Evolutionary conservation across 495 filamentous ascomycete genomes (phyloP).

Genomic region (Hypoxylon intermedium): DNA sequence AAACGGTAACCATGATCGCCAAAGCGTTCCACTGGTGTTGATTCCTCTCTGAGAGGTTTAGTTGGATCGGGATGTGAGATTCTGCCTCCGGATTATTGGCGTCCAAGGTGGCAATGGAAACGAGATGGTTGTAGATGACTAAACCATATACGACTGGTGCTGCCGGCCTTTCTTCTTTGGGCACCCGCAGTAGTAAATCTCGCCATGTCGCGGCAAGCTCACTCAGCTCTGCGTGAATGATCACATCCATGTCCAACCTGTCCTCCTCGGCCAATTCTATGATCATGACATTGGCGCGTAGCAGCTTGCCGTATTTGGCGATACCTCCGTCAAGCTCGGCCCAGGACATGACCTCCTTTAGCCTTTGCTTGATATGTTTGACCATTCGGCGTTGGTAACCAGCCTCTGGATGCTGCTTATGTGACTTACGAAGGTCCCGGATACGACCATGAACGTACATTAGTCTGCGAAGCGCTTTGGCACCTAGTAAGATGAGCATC

Average conservation of each 20-base stretch:
- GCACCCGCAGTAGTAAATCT: background rate
- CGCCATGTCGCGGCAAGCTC: conserved; percentile 28
- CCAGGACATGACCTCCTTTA: conserved; percentile 31
- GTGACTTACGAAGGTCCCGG: conserved; percentile 31
- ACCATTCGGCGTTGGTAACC: conserved; percentile 12
- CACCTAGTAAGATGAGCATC: conserved; percentile 30
- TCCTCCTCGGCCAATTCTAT: conserved; percentile 21
- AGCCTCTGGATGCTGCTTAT: background rate
- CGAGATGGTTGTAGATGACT: conserved; percentile 41
- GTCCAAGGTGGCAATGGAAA: conserved; percentile 41
- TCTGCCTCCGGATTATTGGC: conserved; percentile 25
- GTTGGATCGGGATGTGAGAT: conserved; percentile 37
- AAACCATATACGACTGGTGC: conserved; percentile 39
- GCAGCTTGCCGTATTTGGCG: conserved; percentile 7
- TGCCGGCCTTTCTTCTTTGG: conserved; percentile 1
- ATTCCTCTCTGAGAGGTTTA: conserved; percentile 39
- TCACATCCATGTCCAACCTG: conserved; percentile 14
- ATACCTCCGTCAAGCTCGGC: conserved; percentile 31
- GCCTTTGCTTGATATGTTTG: conserved; percentile 14
- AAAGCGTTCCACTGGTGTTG: conserved; percentile 44
- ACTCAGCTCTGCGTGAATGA: conserved; percentile 30
- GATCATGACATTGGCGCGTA: conserved; percentile 25
- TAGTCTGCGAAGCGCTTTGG: conserved; percentile 32
- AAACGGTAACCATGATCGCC: conserved; percentile 42
- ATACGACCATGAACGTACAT: conserved; percentile 37